phyloP scores from a whole-genome alignment of 352 stramenopile genomes.

The Phytophthora meadii region DNA sequence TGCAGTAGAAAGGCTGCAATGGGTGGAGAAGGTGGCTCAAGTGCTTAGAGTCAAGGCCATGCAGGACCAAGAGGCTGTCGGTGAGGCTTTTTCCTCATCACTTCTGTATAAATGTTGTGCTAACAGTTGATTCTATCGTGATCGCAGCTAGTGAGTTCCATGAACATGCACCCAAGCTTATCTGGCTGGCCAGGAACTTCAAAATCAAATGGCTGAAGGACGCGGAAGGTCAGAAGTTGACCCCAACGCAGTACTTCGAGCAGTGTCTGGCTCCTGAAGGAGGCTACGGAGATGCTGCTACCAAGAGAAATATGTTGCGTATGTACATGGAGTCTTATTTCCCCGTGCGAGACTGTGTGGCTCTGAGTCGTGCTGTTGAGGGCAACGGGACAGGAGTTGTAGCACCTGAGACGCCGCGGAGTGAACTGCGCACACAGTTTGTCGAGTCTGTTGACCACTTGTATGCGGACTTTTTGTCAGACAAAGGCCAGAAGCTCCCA shows the following conservation, averaged over 20 bases:
- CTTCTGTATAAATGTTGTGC: neutral
- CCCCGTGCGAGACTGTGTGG: slow-evolving; percentile 42
- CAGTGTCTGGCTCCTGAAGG: slow-evolving; percentile 48
- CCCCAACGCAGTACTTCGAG: slow-evolving; percentile 61
- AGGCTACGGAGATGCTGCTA: slow-evolving; percentile 65
- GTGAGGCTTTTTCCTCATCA: slow-evolving; percentile 19
- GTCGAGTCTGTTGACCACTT: slow-evolving; percentile 61
- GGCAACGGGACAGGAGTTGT: slow-evolving; percentile 24
- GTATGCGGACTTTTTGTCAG: slow-evolving; percentile 51
- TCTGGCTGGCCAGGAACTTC: slow-evolving; percentile 71
- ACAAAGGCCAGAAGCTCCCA: slow-evolving; percentile 41
- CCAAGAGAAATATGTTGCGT: slow-evolving; percentile 54
- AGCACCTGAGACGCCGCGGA: slow-evolving; percentile 19
- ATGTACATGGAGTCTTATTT: slow-evolving; percentile 74
- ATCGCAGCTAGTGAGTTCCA: slow-evolving; percentile 47
- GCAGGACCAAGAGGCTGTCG: slow-evolving; percentile 67
- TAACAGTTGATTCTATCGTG: slow-evolving; percentile 20
- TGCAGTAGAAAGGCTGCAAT: slow-evolving; percentile 55
- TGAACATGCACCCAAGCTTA: slow-evolving; percentile 58
- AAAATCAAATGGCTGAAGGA: slow-evolving; percentile 76
- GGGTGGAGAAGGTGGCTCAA: slow-evolving; percentile 47
- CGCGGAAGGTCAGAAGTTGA: slow-evolving; percentile 52
- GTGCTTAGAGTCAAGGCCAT: slow-evolving; percentile 58
- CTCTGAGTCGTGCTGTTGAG: slow-evolving; percentile 60
- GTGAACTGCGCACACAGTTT: slow-evolving; percentile 58